Base-by-base conservation (phyloP, 805 yeast genomes). In the Yamadazyma ubonensis region DNA sequence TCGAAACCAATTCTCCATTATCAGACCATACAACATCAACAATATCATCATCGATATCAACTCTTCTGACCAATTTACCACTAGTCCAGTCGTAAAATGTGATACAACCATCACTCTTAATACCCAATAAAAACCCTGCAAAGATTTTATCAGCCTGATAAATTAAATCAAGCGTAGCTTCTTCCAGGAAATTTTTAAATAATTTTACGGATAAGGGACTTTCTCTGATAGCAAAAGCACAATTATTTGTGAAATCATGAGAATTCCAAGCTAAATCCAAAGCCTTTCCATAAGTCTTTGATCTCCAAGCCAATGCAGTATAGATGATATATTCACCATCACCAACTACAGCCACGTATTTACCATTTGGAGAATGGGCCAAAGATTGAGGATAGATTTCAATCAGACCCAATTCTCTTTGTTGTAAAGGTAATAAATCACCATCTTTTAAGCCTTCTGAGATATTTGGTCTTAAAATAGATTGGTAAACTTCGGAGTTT, bases 231-330 rank as follows among this genome's bases (percentile, higher is more conserved):
- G 96, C 99, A 65, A 78, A 93, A 48, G 81, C 74, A 31, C 68
- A 58, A 18, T 66, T 61, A 57, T 85, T 86, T 2, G 96, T 80
- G 34, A 55, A 52, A 43, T 70, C 73, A 63, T 91, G 97, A 38
- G 84, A 81, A 45, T 95, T 89, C 99, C 99, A 93, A 30, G 80
- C 95, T 60, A 95, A 88, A 57, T 89, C 97, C 40, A 80, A 67
- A 15, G 96, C 96, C 42, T 78, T 75, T 47, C 98, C 98, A 63
- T 86, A 93, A 36, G 89, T 75, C 68, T 89, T 93, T 56, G 91
- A 89, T 70, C 99, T 81, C 99, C 99, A 93, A 1, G 98, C 98
- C 54, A 93, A 76, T 1, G 99, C 91, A 2, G 98, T 90, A 67
- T 91, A 93, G 39, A 93, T 83, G 53, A 91, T 87, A 61, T 88